Percentiles rank a stretch among this genome's conserved stretches.
Conservation (phyloP, 2,329 filamentous ascomycete genomes). For the Botrytis hyacinthi region DNA sequence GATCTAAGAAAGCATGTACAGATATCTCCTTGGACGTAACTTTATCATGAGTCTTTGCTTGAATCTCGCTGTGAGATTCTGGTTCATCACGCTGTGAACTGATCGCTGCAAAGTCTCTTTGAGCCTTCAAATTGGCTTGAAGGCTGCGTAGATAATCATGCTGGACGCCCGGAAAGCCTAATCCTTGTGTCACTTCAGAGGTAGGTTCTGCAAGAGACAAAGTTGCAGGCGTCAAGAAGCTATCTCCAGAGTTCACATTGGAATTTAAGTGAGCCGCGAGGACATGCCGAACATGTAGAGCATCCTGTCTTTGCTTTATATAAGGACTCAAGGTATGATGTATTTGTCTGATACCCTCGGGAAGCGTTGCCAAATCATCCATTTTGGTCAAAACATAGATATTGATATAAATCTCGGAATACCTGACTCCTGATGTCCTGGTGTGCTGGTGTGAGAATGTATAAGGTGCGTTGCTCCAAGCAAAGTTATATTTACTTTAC, state of each 20-base stretch:
- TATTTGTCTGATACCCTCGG: slow-evolving; percentile 43
- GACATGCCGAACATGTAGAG: slow-evolving; percentile 54
- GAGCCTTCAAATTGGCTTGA: slow-evolving; percentile 51
- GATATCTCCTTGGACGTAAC: slow-evolving; percentile 21
- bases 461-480: not conserved
- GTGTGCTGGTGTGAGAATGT: not conserved
- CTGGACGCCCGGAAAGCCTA: slow-evolving; percentile 47
- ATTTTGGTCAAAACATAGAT: slow-evolving; percentile 23
- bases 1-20: slow-evolving; percentile 52
- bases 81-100: slow-evolving; percentile 29
- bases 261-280: slow-evolving; percentile 54
- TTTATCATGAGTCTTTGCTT: slow-evolving; percentile 26
- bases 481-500: slow-evolving; percentile 1
- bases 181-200: slow-evolving; percentile 39
- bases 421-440: not conserved
- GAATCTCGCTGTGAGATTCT: slow-evolving; percentile 18
- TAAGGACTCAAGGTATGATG: slow-evolving; percentile 50
- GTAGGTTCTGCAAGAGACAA: slow-evolving; percentile 49
- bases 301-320: slow-evolving; percentile 57
- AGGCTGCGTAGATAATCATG: slow-evolving; percentile 56
- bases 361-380: slow-evolving; percentile 30
- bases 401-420: not conserved
- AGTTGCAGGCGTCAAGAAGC: slow-evolving; percentile 39
- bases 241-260: slow-evolving; percentile 40
- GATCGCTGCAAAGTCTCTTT: slow-evolving; percentile 44